Percentiles rank a stretch among this genome's conserved stretches.
These are phyloP conservation scores for Cercospora janseana DNA, from an alignment of 2,329 filamentous ascomycete species.

Conservation along the genomic window DNA sequence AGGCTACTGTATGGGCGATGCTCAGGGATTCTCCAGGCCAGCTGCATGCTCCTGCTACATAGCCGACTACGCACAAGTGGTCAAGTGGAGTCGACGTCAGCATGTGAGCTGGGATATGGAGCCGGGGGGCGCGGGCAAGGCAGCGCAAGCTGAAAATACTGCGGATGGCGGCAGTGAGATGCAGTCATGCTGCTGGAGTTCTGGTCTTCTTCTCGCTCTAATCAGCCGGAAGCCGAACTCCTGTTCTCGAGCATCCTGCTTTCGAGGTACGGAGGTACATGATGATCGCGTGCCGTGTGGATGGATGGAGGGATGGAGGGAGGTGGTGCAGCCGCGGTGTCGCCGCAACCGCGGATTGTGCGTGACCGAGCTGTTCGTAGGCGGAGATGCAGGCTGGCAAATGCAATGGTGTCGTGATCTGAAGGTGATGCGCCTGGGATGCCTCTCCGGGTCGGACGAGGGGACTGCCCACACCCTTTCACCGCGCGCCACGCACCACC, in stretches of 20 bases:
- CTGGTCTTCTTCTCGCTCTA: too few relatives aligned
- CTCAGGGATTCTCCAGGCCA: conserved; percentile 2
- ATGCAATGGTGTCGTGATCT: background rate
- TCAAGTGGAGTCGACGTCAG: conserved; percentile 4
- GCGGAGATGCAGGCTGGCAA: background rate
- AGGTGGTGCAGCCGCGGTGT: too few relatives aligned
- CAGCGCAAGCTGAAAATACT: too few relatives aligned
- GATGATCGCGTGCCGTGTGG: too few relatives aligned
- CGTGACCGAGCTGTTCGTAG: conserved; percentile 5
- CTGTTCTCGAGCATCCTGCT: background rate
- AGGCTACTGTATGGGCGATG: background rate
- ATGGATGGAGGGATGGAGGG: too few relatives aligned
- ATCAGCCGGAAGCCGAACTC: background rate
- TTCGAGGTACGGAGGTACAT: background rate
- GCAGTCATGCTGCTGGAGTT: too few relatives aligned
- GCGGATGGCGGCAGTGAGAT: too few relatives aligned
- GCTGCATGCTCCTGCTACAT: background rate
- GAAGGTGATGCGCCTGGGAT: conserved; percentile 1
- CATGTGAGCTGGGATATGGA: conserved; percentile 4
- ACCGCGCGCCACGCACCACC: background rate
- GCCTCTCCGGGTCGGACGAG: too few relatives aligned
- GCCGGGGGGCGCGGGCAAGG: background rate
- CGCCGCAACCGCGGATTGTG: too few relatives aligned
- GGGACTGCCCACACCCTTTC: too few relatives aligned
- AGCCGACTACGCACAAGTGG: background rate